Percentiles rank a stretch among this genome's conserved stretches.
These are phyloP conservation scores for Microbotryomycetes sp. DNA, from an alignment of 1,284 basidiomycete species.

Conservation along the genomic window DNA sequence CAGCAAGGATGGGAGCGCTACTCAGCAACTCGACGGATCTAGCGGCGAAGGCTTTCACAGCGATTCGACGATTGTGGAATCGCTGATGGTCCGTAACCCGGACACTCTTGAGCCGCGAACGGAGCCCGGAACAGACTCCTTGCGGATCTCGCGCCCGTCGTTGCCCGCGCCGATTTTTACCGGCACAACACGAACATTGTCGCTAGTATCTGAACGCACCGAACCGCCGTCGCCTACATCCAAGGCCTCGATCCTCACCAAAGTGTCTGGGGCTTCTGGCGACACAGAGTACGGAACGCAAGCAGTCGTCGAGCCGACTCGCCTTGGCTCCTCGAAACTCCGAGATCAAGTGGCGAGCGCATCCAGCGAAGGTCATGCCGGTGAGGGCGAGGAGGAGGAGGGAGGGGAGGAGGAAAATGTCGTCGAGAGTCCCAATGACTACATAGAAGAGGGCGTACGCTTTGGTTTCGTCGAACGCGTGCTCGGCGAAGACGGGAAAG, in stretches of 20 bases:
- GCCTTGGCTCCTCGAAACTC: conserved; percentile 8
- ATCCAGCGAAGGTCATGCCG: not conserved
- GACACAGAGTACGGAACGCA: conserved; percentile 3
- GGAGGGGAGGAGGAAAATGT: not conserved
- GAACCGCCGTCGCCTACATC: not conserved
- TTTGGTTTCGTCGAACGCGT: not conserved
- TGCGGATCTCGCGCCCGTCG: conserved; percentile 6
- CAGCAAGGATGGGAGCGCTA: not conserved
- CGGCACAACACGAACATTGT: conserved; percentile 1
- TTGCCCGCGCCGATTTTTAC: not conserved
- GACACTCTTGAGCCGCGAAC: no score
- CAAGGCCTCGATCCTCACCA: not conserved
- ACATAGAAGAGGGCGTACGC: not conserved
- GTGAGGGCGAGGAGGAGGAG: not conserved
- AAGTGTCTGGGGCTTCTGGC: conserved; percentile 8
- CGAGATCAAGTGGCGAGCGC: not conserved
- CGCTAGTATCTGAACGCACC: conserved; percentile 1
- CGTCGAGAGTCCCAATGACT: not conserved
- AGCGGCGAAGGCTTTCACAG: not conserved
- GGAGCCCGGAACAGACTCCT: not conserved
- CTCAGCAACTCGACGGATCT: not conserved
- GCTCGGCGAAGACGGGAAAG: not conserved
- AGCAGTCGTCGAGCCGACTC: not conserved
- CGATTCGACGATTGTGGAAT: not conserved
- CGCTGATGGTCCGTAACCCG: conserved; percentile 2